Base-by-base conservation (phyloP, 129 eudicot species). In the Flaveria bidentis region DNA sequence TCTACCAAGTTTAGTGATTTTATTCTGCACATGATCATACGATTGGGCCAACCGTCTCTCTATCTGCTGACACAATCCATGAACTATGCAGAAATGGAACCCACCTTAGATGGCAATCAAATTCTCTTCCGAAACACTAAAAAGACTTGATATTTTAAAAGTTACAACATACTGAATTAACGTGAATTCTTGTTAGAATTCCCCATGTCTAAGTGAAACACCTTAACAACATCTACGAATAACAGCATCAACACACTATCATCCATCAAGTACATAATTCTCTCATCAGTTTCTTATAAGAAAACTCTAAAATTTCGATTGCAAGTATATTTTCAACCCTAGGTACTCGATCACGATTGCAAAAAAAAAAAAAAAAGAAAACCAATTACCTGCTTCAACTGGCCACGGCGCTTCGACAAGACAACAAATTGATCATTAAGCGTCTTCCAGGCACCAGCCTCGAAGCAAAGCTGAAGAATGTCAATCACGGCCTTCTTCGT, bases 361-460 rank as follows among this genome's bases (percentile, higher is more conserved):
- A 9, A 2, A 50, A 26, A 7, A 50, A 15, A 9, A 2, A 50
- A 26, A 7, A 50, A 15, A 39, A 20, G 22, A 20, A 20, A 20
- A 20, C 22, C 10, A 11, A 0, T 67, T 76, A 87, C 96, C 89
- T 89, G 89, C 72, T 87, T 90, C 70, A 90, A 74, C 84, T 92
- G 97, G 1, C 96, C 97, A 36, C 98, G 96, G 18, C 98, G 89
- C 87, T 93, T 90, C 11, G 98, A 93, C 57, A 93, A 55, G 20
- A 93, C 79, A 65, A 90, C 79, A 85, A 93, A 90, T 84, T 93
- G 98, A 75, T 93, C 98, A 78, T 93, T 93, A 4, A 93, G 83
- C 6, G 92, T 87, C 72, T 86, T 90, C 98, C 98, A 93, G 20
- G 95, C 95, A 45, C 87, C 83, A 52, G 84, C 85, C 3, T 93